Evolutionary conservation across 1,139 yeast species (phyloP).

Genomic region (Suhomyces bribrorum): DNA sequence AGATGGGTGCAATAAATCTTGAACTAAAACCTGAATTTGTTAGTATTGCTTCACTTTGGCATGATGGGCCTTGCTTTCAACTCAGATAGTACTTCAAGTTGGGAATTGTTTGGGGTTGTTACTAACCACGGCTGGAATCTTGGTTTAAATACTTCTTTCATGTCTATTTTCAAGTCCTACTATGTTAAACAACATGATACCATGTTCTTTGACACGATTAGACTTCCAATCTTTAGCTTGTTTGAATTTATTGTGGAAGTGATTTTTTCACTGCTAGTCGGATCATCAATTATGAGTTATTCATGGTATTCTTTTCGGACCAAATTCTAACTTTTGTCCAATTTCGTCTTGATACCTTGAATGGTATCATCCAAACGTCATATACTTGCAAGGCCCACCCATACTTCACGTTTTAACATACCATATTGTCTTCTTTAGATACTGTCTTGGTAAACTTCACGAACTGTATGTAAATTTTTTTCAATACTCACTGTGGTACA

Average conservation of each 20-base stretch:
- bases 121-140: no score
- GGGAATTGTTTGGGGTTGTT: no score
- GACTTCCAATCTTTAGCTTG: no score
- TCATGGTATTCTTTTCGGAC: neutral
- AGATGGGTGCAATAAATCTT: conserved; percentile 75
- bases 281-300: neutral
- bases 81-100: no score
- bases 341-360: neutral
- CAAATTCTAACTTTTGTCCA: neutral
- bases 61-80: no score
- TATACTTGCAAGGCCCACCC: neutral
- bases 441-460: conserved; percentile 12
- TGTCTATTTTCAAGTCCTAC: no score
- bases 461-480: conserved; percentile 11
- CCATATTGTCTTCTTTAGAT: conserved; percentile 13
- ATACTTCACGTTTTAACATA: conserved; percentile 4
- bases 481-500: conserved; percentile 6
- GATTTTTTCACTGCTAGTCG: neutral
- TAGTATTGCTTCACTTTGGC: neutral
- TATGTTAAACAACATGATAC: no score
- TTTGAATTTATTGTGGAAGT: neutral
- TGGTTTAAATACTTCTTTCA: no score
- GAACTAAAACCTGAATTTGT: conserved; percentile 19
- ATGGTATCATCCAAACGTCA: neutral
- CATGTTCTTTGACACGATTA: no score